Conservation (phyloP, 768 basidiomycete species). For the Lactarius quietus region DNA sequence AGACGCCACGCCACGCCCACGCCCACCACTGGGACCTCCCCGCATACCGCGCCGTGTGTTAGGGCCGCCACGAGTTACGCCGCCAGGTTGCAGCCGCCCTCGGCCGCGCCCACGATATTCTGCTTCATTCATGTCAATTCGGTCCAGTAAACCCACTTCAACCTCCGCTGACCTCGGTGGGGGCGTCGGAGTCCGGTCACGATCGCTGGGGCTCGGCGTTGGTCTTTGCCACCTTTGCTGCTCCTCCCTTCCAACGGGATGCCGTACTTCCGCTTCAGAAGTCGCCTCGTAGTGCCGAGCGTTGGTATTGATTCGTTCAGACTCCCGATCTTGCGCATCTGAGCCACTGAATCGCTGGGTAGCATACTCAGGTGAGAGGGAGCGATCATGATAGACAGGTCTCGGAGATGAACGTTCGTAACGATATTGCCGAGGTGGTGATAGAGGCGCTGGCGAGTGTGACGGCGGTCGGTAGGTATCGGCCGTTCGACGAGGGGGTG, state of each 20-base stretch:
- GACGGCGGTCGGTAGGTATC: background rate
- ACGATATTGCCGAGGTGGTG: slow-evolving; percentile 5
- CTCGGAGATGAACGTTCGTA: background rate
- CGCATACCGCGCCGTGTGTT: slow-evolving; percentile 3
- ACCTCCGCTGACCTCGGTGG: slow-evolving; percentile 4
- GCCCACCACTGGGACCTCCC: background rate
- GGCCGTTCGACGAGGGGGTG: background rate
- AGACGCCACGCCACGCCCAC: slow-evolving; percentile 7
- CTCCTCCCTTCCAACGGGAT: background rate
- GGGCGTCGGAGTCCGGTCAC: background rate
- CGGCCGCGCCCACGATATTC: slow-evolving; percentile 1
- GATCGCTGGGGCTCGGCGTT: background rate
- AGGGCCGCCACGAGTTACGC: background rate
- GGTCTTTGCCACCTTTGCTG: background rate
- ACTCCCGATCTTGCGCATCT: background rate
- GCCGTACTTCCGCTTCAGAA: background rate
- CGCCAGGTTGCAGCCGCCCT: background rate
- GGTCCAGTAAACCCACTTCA: slow-evolving; percentile 9
- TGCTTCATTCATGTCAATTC: slow-evolving; percentile 12
- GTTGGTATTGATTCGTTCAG: background rate
- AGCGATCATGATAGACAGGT: background rate
- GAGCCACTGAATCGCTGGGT: background rate
- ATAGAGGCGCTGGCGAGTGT: slow-evolving; percentile 3
- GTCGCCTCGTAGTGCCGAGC: background rate
- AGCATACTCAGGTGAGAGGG: background rate